These are phyloP conservation scores for Salix dunnii DNA, from an alignment of 345 rosid species.

Conservation along the genomic window DNA sequence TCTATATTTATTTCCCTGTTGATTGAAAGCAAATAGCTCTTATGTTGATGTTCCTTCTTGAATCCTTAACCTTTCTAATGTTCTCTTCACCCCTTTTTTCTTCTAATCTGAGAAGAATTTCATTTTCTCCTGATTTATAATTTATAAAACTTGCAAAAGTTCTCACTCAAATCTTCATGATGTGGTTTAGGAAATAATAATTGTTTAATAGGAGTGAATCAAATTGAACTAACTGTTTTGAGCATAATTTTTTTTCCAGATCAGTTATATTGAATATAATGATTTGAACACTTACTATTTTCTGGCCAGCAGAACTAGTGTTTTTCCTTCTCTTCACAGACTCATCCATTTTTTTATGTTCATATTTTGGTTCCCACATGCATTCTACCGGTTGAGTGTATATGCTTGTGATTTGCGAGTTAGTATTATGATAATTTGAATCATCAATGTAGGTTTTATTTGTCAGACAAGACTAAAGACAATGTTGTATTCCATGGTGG, in stretches of 20 bases:
- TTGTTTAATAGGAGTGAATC: not conserved
- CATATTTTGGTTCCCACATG: not conserved
- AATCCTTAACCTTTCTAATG: not conserved
- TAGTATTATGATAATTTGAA: not conserved
- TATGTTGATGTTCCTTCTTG: not conserved
- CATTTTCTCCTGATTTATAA: not conserved
- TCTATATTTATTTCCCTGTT: not conserved
- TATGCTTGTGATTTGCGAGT: not conserved
- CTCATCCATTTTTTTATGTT: not conserved
- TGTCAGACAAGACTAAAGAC: not conserved
- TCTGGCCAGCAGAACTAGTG: not conserved
- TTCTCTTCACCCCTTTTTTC: not conserved
- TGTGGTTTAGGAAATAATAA: not conserved
- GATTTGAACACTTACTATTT: not conserved
- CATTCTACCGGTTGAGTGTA: not conserved
- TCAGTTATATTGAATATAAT: not conserved
- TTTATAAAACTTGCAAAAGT: not conserved
- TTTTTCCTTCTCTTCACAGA: not conserved
- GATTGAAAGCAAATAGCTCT: not conserved
- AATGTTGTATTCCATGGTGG: constrained; percentile 3
- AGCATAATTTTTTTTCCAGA: not conserved
- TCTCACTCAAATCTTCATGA: not conserved
- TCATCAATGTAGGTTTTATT: not conserved
- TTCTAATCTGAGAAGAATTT: not conserved
- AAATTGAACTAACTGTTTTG: not conserved